These are phyloP conservation scores for Diospyros lotus DNA, from an alignment of 148 eudicot genomes.

Conservation along the genomic window DNA sequence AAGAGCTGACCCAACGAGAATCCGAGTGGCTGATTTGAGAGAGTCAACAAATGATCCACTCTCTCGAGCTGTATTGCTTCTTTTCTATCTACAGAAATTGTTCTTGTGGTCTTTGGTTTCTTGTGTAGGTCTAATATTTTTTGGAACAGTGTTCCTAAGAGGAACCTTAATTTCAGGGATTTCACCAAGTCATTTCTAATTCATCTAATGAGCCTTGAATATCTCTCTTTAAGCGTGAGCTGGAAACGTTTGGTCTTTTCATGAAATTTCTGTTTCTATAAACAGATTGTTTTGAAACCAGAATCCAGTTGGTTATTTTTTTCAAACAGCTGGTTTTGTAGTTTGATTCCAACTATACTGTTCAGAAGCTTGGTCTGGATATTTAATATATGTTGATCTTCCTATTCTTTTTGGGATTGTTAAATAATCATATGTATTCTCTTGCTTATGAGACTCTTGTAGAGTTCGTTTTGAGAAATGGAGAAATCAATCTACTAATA, in stretches of 20 bases:
- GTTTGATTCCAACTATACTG: background rate
- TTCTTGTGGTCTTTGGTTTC: background rate
- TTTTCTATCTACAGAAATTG: background rate
- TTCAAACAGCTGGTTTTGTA: background rate
- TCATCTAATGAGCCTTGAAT: background rate
- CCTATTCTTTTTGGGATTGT: background rate
- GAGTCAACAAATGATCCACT: constrained; percentile 96
- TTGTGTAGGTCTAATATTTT: background rate
- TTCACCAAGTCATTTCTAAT: background rate
- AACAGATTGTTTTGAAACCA: background rate
- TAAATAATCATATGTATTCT: background rate
- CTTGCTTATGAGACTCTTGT: background rate
- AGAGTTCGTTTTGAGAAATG: background rate
- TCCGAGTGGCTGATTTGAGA: constrained; percentile 89
- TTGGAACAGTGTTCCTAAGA: background rate
- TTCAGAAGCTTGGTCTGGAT: background rate
- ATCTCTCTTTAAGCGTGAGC: background rate
- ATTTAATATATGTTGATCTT: background rate
- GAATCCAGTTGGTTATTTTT: constrained; percentile 5
- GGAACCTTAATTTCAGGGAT: background rate
- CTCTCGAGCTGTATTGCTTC: constrained; percentile 67
- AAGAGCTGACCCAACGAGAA: constrained; percentile 98
- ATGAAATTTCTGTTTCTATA: background rate
- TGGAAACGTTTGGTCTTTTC: background rate
- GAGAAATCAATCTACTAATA: background rate